These are phyloP conservation scores for Russula brevipes DNA, from an alignment of 768 basidiomycete species.

Conservation along the genomic window DNA sequence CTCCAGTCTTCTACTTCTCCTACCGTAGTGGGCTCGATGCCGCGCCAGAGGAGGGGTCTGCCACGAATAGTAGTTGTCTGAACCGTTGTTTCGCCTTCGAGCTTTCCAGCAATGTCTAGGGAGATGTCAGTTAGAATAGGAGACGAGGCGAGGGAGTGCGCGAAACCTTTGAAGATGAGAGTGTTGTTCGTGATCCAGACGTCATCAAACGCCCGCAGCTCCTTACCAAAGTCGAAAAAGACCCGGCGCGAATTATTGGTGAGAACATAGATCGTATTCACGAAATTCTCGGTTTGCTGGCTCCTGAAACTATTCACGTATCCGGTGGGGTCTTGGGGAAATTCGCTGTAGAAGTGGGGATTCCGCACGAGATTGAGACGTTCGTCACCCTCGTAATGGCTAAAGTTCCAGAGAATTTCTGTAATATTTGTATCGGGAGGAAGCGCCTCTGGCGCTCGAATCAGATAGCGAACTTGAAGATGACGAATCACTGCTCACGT, in stretches of 20 bases:
- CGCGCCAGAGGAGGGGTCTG: not conserved
- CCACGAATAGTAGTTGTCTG: not conserved
- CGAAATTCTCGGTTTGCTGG: not conserved
- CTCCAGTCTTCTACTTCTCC: not conserved
- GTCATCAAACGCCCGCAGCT: not conserved
- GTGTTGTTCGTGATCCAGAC: not conserved
- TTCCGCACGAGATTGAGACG: constrained; percentile 3
- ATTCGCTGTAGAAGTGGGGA: constrained; percentile 2
- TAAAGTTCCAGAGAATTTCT: constrained; percentile 7
- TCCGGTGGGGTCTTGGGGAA: not conserved
- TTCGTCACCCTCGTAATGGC: not conserved
- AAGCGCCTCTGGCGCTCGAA: not conserved
- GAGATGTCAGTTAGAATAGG: not conserved
- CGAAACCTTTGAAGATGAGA: constrained; percentile 7
- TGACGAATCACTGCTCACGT: not conserved
- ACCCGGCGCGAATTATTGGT: not conserved
- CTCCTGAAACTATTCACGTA: not conserved
- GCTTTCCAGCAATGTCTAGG: not conserved
- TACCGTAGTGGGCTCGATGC: not conserved
- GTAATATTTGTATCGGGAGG: too few relatives aligned
- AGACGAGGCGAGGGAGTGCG: not conserved
- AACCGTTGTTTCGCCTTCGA: not conserved
- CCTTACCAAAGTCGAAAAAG: not conserved
- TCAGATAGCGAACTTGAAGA: not conserved
- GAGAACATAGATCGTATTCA: constrained; percentile 1